These are phyloP conservation scores for Colletotrichum caudatum DNA, from an alignment of 2,329 filamentous ascomycete species.

Conservation along the genomic window DNA sequence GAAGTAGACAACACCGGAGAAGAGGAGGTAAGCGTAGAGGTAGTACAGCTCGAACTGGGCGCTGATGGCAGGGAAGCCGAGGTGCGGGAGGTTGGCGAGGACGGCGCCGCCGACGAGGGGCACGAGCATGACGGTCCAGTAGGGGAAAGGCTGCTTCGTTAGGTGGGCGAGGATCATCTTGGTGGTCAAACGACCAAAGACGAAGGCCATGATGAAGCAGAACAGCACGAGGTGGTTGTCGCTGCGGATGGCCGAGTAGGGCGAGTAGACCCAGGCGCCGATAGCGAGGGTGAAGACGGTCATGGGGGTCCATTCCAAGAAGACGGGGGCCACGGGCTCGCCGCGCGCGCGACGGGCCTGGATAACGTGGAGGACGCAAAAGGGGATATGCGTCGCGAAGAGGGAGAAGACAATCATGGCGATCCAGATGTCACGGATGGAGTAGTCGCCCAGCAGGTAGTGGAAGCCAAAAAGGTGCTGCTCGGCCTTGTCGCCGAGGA, in stretches of 20 bases:
- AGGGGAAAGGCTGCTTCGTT: slow-evolving; percentile 92
- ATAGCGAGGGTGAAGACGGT: slow-evolving; percentile 81
- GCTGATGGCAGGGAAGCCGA: slow-evolving; percentile 77
- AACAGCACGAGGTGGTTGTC: slow-evolving; percentile 93
- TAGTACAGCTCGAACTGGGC: slow-evolving; percentile 80
- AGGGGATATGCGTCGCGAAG: slow-evolving; percentile 82
- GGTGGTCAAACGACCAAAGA: slow-evolving; percentile 97
- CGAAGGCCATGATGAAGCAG: slow-evolving; percentile 94
- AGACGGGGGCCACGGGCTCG: slow-evolving; percentile 82
- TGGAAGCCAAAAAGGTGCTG: slow-evolving; percentile 64
- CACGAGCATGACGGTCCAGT: slow-evolving; percentile 92
- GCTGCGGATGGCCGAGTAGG: slow-evolving; percentile 82
- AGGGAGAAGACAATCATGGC: slow-evolving; percentile 75
- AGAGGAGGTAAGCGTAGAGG: slow-evolving; percentile 84
- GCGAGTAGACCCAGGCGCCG: slow-evolving; percentile 88
- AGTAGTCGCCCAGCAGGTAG: slow-evolving; percentile 74
- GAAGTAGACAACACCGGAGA: slow-evolving; percentile 88
- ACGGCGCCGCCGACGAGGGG: slow-evolving; percentile 89
- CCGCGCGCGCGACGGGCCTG: slow-evolving; percentile 78
- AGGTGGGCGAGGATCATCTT: slow-evolving; percentile 99
- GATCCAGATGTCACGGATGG: slow-evolving; percentile 91
- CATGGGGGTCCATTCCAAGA: slow-evolving; percentile 96
- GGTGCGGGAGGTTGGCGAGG: slow-evolving; percentile 82
- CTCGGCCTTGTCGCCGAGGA: slow-evolving; percentile 70
- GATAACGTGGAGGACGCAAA: slow-evolving; percentile 89